phyloP scores from a whole-genome alignment of 345 rosid species.

The Salix koriyanagi region DNA sequence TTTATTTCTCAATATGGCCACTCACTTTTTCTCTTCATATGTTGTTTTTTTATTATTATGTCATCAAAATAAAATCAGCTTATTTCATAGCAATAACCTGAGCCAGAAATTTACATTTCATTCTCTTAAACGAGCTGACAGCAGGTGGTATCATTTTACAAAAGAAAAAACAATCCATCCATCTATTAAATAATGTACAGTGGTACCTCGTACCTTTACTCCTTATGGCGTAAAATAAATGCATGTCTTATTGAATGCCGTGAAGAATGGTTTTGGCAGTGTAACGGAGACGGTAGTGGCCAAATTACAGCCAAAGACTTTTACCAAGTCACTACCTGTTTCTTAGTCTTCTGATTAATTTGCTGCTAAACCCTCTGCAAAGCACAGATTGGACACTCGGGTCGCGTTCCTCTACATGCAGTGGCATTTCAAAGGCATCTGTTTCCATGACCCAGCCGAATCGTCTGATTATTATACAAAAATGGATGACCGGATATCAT shows the following conservation, averaged over 20 bases:
- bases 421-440: background rate
- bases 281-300: background rate
- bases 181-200: no score
- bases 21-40: no score
- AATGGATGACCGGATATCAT: background rate
- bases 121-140: no score
- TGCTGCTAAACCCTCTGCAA: background rate
- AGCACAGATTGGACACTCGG: background rate
- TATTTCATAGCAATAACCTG: no score
- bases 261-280: slow-evolving; percentile 4
- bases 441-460: background rate
- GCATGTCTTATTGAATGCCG: background rate
- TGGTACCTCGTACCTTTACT: no score
- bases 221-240: background rate
- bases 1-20: no score
- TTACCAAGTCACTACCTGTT: background rate
- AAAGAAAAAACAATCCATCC: no score
- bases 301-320: background rate
- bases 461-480: no score
- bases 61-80: no score
- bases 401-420: background rate
- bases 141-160: no score
- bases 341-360: background rate
- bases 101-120: no score
- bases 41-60: no score